Percentiles rank a stretch among this genome's conserved stretches.
Evolutionary conservation across 441 rosid species (phyloP).

Genomic region (Melastoma candidum): DNA sequence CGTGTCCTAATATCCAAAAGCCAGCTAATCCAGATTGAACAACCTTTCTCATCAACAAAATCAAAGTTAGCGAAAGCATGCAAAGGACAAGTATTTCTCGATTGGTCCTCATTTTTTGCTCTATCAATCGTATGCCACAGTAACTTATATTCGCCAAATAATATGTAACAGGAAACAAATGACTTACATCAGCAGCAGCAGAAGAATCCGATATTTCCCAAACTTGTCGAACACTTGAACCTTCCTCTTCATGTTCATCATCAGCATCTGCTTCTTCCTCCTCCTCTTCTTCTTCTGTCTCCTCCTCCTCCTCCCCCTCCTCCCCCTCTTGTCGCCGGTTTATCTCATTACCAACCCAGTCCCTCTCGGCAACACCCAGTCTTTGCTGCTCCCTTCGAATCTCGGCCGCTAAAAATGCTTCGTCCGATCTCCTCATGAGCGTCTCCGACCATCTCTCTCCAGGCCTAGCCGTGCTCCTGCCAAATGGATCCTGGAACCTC

Average conservation of each 20-base stretch:
- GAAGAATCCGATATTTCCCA: background rate
- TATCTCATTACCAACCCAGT: constrained; percentile 65
- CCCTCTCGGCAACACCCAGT: constrained; percentile 68
- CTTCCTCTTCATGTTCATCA: constrained; percentile 7
- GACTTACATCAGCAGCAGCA: background rate
- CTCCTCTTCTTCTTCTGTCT: constrained; percentile 35
- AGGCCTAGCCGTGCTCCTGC: constrained; percentile 81
- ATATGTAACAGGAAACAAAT: too few species aligned
- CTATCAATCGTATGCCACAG: too few species aligned
- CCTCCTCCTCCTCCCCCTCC: constrained; percentile 43
- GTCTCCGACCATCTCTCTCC: constrained; percentile 97
- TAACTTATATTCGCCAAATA: too few species aligned
- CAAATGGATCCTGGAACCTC: constrained; percentile 72
- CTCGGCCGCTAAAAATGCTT: constrained; percentile 58
- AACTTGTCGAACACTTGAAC: constrained; percentile 9
- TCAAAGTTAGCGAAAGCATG: too few species aligned
- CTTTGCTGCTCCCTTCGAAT: constrained; percentile 86
- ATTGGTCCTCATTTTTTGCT: too few species aligned
- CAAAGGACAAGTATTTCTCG: too few species aligned
- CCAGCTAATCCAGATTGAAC: too few species aligned
- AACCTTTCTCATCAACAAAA: too few species aligned
- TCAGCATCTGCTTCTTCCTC: constrained; percentile 27
- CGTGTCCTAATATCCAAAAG: too few species aligned
- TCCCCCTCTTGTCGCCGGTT: constrained; percentile 26
- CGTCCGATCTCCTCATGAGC: constrained; percentile 75